phyloP scores from a whole-genome alignment of 805 yeast species.

The Sugiyamaella smithiae region DNA sequence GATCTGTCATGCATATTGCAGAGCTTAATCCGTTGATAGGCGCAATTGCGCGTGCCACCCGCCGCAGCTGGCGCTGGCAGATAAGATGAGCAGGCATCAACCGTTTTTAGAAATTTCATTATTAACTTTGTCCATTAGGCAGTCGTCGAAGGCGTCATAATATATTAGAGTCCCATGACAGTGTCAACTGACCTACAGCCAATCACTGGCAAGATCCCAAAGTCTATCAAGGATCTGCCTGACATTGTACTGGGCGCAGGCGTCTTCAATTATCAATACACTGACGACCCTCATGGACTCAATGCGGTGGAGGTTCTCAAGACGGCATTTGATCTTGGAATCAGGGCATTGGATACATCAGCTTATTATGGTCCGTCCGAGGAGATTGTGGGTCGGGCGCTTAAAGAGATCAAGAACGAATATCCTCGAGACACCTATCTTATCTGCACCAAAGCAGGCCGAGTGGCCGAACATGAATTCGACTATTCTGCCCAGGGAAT shows the following conservation, averaged over 20 bases:
- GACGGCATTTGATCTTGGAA: constrained; percentile 62
- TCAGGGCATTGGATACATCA: constrained; percentile 82
- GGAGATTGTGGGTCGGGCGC: constrained; percentile 63
- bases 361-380: constrained; percentile 95
- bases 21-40: too few relatives aligned
- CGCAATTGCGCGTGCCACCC: too few relatives aligned
- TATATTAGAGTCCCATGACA: not conserved
- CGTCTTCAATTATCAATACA: constrained; percentile 77
- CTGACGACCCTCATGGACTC: constrained; percentile 59
- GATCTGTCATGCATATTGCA: too few relatives aligned
- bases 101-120: too few relatives aligned
- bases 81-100: too few relatives aligned
- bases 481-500: constrained; percentile 68
- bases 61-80: too few relatives aligned
- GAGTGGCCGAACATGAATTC: constrained; percentile 64
- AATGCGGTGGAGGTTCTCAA: constrained; percentile 57
- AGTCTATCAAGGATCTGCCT: constrained; percentile 32
- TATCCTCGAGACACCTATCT: constrained; percentile 59
- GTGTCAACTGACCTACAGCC: constrained; percentile 9
- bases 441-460: constrained; percentile 84
- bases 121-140: too few relatives aligned
- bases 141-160: too few relatives aligned
- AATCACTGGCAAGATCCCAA: constrained; percentile 5
- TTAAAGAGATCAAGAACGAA: constrained; percentile 40
- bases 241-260: constrained; percentile 80